Evolutionary conservation across 371 early-diverging fungal genomes (phyloP).

Genomic region (Mortierella sp.): DNA sequence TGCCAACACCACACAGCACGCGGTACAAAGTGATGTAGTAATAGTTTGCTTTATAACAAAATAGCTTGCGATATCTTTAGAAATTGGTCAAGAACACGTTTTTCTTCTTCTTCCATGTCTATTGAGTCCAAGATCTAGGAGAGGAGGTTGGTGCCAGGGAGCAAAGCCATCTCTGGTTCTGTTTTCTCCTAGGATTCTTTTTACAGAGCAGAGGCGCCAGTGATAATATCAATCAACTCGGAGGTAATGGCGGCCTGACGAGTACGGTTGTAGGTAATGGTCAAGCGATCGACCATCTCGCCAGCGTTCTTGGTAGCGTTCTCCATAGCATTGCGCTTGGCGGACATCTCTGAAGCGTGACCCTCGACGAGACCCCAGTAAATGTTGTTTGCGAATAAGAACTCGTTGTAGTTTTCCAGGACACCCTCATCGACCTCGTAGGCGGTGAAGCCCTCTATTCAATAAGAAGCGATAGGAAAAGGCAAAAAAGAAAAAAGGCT

Average conservation of each 20-base stretch:
- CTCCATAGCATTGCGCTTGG: conserved; percentile 99
- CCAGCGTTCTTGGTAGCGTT: conserved; percentile 99
- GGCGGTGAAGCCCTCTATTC: conserved; percentile 81
- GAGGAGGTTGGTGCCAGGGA: too few relatives aligned
- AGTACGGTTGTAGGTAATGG: conserved; percentile 53
- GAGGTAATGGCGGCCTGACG: conserved; percentile 55
- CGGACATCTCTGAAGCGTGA: conserved; percentile 96
- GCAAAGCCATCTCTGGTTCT: too few relatives aligned
- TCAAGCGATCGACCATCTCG: conserved; percentile 63
- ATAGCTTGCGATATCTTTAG: too few relatives aligned
- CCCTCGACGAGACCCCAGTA: conserved; percentile 97
- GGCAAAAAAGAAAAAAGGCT: background rate
- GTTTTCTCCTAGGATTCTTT: too few relatives aligned
- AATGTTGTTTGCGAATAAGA: conserved; percentile 91
- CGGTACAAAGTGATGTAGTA: too few relatives aligned
- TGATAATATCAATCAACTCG: conserved; percentile 55
- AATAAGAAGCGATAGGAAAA: background rate
- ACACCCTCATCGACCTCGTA: conserved; percentile 93
- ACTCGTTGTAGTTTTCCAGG: conserved; percentile 91
- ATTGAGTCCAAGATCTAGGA: too few relatives aligned
- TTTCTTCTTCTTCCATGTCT: too few relatives aligned
- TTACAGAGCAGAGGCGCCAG: conserved; percentile 53
- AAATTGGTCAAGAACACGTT: too few relatives aligned
- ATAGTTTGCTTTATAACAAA: too few relatives aligned
- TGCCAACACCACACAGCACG: too few relatives aligned